These are phyloP conservation scores for Huntiella abstrusa DNA, from an alignment of 2,329 filamentous ascomycete species.

Conservation along the genomic window DNA sequence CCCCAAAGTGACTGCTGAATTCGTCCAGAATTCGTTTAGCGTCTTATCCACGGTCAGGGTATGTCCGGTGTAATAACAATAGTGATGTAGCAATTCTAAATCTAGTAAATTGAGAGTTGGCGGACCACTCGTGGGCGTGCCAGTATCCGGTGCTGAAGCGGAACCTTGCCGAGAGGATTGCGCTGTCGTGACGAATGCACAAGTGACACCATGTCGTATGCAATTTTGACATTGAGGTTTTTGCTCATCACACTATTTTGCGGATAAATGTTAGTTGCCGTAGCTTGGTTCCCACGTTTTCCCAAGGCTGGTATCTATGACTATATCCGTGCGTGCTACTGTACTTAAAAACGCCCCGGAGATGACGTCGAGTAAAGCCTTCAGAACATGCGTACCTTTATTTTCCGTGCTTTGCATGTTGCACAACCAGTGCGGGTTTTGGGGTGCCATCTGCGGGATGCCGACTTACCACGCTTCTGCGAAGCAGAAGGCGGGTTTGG, in stretches of 20 bases:
- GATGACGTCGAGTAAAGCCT: too few relatives aligned
- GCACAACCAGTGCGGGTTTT: constrained; percentile 12
- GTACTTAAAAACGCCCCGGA: too few relatives aligned
- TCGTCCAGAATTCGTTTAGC: constrained; percentile 26
- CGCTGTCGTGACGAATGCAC: constrained; percentile 13
- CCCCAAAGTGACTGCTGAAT: constrained; percentile 27
- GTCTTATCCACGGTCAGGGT: constrained; percentile 25
- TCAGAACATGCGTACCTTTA: constrained; percentile 10
- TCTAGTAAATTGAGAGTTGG: constrained; percentile 22
- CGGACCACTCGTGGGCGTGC: constrained; percentile 2
- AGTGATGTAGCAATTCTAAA: constrained; percentile 34
- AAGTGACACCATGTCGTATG: constrained; percentile 14
- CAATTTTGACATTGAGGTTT: constrained; percentile 15
- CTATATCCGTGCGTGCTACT: too few relatives aligned
- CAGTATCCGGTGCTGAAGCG: constrained; percentile 6
- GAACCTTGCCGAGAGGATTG: constrained; percentile 10
- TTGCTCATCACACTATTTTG: constrained; percentile 15
- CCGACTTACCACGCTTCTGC: constrained; percentile 3
- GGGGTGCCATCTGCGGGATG: constrained; percentile 10
- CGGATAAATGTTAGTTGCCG: neutral
- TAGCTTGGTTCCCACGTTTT: too few relatives aligned
- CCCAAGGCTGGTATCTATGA: neutral
- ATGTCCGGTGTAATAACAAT: constrained; percentile 26
- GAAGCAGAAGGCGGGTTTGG: neutral
- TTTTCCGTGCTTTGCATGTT: constrained; percentile 13